phyloP scores from a whole-genome alignment of 306 rosid species.

The Vachellia collinsii region DNA sequence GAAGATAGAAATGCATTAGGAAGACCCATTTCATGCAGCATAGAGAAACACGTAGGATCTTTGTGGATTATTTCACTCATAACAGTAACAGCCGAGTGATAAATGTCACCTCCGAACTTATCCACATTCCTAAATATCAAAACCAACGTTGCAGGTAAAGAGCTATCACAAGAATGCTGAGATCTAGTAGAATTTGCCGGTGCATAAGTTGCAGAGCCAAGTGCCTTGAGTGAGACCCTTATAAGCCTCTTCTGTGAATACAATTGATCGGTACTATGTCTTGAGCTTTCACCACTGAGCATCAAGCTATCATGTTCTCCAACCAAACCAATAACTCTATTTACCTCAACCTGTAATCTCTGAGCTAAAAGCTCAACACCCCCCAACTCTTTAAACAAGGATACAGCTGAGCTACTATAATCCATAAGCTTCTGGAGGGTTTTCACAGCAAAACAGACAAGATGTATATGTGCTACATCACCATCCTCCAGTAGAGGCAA shows the following conservation, averaged over 20 bases:
- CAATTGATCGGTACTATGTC: slow-evolving; percentile 64
- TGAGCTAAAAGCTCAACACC: slow-evolving; percentile 94
- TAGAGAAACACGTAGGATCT: slow-evolving; percentile 86
- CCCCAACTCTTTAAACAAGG: slow-evolving; percentile 92
- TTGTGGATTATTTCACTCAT: slow-evolving; percentile 98
- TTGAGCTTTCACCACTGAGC: slow-evolving; percentile 77
- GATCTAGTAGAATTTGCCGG: slow-evolving; percentile 74
- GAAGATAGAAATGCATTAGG: slow-evolving; percentile 91
- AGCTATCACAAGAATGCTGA: slow-evolving; percentile 69
- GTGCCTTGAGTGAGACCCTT: slow-evolving; percentile 89
- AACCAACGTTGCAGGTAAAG: slow-evolving; percentile 75
- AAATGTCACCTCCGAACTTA: slow-evolving; percentile 96
- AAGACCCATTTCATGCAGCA: slow-evolving; percentile 91
- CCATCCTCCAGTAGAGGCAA: slow-evolving; percentile 94
- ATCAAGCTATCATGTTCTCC: slow-evolving; percentile 52
- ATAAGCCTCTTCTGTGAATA: slow-evolving; percentile 85
- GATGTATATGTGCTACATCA: slow-evolving; percentile 85
- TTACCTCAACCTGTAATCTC: slow-evolving; percentile 83
- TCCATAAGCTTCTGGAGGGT: slow-evolving; percentile 99
- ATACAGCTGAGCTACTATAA: slow-evolving; percentile 89
- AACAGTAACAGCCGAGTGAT: slow-evolving; percentile 94
- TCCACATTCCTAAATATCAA: slow-evolving; percentile 69
- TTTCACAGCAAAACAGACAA: slow-evolving; percentile 93
- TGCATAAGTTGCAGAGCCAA: slow-evolving; percentile 90
- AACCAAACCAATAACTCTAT: slow-evolving; percentile 72